Conservation (phyloP, 1,139 yeast genomes). For the Ogataea hybrid region DNA sequence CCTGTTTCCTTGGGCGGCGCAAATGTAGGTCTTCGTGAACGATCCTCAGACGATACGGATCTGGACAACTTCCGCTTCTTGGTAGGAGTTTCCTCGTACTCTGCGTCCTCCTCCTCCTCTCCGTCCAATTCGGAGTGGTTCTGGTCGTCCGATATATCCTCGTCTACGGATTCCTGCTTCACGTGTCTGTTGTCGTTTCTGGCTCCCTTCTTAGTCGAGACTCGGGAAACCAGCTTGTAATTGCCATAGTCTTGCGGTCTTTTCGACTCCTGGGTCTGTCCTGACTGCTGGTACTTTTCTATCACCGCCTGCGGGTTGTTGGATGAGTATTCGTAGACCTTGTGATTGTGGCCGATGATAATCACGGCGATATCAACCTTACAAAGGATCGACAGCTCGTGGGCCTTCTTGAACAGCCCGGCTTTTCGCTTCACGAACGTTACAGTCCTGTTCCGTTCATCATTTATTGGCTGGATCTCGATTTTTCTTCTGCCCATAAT, state of each 20-base stretch:
- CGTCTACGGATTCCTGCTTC: constrained; percentile 26
- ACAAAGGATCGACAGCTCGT: constrained; percentile 88
- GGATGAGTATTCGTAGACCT: constrained; percentile 63
- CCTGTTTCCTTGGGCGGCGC: constrained; percentile 2
- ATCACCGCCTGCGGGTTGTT: constrained; percentile 58
- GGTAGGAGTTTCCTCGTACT: constrained; percentile 22
- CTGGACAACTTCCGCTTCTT: constrained; percentile 19
- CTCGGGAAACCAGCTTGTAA: constrained; percentile 27
- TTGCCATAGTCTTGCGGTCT: constrained; percentile 50
- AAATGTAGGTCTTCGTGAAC: constrained; percentile 7
- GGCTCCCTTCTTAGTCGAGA: constrained; percentile 22
- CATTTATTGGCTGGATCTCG: constrained; percentile 85
- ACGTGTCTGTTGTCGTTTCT: not conserved
- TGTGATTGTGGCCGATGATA: constrained; percentile 79
- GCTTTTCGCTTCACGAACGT: constrained; percentile 95
- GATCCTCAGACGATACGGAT: not conserved
- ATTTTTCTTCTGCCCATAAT: constrained; percentile 96
- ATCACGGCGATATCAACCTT: constrained; percentile 92
- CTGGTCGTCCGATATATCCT: not conserved
- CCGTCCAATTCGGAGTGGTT: constrained; percentile 24
- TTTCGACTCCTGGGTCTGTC: constrained; percentile 52
- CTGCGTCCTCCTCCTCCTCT: constrained; percentile 26
- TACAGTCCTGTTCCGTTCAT: constrained; percentile 84
- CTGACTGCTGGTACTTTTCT: constrained; percentile 43
- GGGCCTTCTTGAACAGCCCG: constrained; percentile 94